Evolutionary conservation across 75 land plant genomes (phyloP).

Genomic region (Selaginella moellendorffii): DNA sequence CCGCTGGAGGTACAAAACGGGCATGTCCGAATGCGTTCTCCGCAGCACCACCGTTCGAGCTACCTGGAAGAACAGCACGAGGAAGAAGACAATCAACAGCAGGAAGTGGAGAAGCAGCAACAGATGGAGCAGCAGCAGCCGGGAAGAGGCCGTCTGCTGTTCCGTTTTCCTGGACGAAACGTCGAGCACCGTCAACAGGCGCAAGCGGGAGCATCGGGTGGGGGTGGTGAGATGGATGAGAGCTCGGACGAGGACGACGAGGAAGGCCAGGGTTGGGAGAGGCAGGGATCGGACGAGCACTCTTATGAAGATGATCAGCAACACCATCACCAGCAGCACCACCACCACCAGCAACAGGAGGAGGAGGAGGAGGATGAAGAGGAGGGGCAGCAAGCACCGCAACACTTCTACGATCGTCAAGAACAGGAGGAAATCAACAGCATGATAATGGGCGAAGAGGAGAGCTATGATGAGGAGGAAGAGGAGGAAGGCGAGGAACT

Average conservation of each 20-base stretch:
- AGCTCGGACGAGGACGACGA: neutral
- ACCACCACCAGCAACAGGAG: slow-evolving; percentile 8
- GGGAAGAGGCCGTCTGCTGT: no score
- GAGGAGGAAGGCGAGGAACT: slow-evolving; percentile 16
- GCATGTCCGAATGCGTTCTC: no score
- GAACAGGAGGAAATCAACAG: slow-evolving; percentile 12
- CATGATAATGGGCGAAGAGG: slow-evolving; percentile 12
- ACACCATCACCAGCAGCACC: neutral
- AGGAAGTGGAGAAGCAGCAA: neutral
- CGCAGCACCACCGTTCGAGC: neutral
- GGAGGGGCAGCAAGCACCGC: slow-evolving; percentile 12
- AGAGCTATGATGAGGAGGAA: neutral
- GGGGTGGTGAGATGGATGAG: neutral
- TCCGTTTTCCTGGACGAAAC: no score
- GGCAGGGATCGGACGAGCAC: neutral
- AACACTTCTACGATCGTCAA: slow-evolving; percentile 12
- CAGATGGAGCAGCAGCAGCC: neutral
- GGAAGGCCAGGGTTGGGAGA: no score
- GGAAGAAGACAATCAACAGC: neutral
- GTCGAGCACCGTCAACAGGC: neutral
- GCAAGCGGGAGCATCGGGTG: neutral
- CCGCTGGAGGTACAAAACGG: neutral
- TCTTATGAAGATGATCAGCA: neutral
- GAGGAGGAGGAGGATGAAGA: slow-evolving; percentile 17
- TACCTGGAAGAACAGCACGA: neutral